phyloP scores from a whole-genome alignment of 2,329 filamentous ascomycete species.

The Fusarium albosuccineum region DNA sequence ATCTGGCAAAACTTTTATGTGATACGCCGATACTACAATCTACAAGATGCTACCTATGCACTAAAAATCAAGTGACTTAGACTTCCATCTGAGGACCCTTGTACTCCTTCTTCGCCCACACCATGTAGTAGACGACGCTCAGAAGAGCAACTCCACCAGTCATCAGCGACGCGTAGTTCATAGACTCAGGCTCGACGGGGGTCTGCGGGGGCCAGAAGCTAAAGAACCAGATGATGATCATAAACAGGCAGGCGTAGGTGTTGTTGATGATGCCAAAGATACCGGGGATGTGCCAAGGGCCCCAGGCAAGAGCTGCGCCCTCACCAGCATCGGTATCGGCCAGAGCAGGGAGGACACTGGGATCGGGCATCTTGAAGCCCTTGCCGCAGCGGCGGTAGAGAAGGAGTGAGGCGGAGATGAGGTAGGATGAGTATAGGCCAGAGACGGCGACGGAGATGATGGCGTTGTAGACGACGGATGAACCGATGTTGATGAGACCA shows the following conservation, averaged over 20 bases:
- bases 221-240: slow-evolving; percentile 68
- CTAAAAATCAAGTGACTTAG: background rate
- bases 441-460: slow-evolving; percentile 41
- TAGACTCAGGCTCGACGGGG: slow-evolving; percentile 44
- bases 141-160: slow-evolving; percentile 57
- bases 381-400: slow-evolving; percentile 42
- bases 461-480: slow-evolving; percentile 40
- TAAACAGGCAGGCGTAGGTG: slow-evolving; percentile 63
- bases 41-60: background rate
- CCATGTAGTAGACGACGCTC: slow-evolving; percentile 59
- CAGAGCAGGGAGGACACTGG: slow-evolving; percentile 32
- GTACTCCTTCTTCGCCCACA: slow-evolving; percentile 57
- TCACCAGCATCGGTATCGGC: slow-evolving; percentile 32
- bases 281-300: slow-evolving; percentile 66
- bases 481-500: slow-evolving; percentile 42
- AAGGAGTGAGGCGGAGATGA: slow-evolving; percentile 38
- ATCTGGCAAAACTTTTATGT: too few species aligned
- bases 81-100: slow-evolving; percentile 56
- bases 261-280: slow-evolving; percentile 66
- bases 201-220: slow-evolving; percentile 60
- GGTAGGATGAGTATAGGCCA: slow-evolving; percentile 40
- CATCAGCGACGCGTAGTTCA: slow-evolving; percentile 63
- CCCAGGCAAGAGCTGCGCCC: slow-evolving; percentile 56
- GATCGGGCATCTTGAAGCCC: slow-evolving; percentile 41
- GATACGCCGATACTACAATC: background rate